phyloP scores from a whole-genome alignment of 495 filamentous ascomycete genomes.

The Penicillium verhagenii region DNA sequence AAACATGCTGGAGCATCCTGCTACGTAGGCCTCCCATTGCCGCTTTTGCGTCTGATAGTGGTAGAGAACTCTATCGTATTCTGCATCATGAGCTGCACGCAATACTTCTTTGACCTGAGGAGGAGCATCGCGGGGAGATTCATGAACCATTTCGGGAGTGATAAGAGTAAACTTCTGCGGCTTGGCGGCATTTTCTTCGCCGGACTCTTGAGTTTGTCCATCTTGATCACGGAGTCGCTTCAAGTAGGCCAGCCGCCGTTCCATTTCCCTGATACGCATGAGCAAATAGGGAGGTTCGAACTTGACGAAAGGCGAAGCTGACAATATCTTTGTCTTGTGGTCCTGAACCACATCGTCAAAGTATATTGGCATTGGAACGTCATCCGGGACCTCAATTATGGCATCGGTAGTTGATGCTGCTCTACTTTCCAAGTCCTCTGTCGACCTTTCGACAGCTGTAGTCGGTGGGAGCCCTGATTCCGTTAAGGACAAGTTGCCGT shows the following conservation, averaged over 20 bases:
- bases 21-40: slow-evolving; percentile 91
- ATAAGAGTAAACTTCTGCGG: slow-evolving; percentile 81
- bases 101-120: slow-evolving; percentile 88
- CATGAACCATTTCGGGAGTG: slow-evolving; percentile 90
- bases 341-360: slow-evolving; percentile 94
- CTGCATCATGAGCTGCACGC: slow-evolving; percentile 89
- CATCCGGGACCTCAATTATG: slow-evolving; percentile 66
- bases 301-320: slow-evolving; percentile 92
- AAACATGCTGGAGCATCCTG: slow-evolving; percentile 80
- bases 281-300: slow-evolving; percentile 92
- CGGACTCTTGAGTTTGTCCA: slow-evolving; percentile 46
- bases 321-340: slow-evolving; percentile 88
- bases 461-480: slow-evolving; percentile 11
- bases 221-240: slow-evolving; percentile 81
- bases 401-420: slow-evolving; percentile 36
- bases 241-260: slow-evolving; percentile 75
- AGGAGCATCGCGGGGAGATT: slow-evolving; percentile 70
- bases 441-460: slow-evolving; percentile 16
- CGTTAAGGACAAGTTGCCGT: neutral
- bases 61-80: slow-evolving; percentile 93
- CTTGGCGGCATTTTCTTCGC: slow-evolving; percentile 56
- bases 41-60: slow-evolving; percentile 92
- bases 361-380: slow-evolving; percentile 85
- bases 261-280: slow-evolving; percentile 87
- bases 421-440: slow-evolving; percentile 18